A percentile compares a stretch with the other conserved stretches of the same genome.
phyloP scores from a whole-genome alignment of 139 green algal species.

The Tetradesmus obliquus region DNA sequence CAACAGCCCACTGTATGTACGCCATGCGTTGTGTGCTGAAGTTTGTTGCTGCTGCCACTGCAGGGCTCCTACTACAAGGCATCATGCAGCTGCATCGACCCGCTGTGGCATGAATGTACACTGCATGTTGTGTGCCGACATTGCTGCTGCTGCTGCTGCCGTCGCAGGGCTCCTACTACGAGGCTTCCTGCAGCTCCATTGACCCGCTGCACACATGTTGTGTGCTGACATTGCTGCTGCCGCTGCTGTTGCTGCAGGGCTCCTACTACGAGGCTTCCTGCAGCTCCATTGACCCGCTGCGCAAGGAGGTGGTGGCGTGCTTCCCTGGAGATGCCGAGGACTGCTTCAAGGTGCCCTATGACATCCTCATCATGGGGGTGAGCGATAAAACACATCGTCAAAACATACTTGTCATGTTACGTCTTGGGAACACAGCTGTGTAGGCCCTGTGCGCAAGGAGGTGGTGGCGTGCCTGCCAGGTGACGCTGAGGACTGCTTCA shows the following conservation, averaged over 20 bases:
- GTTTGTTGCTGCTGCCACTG: not conserved
- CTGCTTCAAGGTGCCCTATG: constrained; percentile 86
- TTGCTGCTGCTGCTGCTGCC: not conserved
- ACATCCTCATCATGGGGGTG: constrained; percentile 84
- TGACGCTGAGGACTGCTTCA: constrained; percentile 84
- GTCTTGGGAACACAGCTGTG: constrained; percentile 71
- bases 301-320: constrained; percentile 82
- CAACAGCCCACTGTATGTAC: too few species aligned
- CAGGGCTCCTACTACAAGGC: constrained; percentile 85
- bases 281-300: constrained; percentile 76
- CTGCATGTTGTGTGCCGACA: too few species aligned
- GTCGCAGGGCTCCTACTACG: constrained; percentile 70
- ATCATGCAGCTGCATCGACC: constrained; percentile 78
- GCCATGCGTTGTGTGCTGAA: not conserved
- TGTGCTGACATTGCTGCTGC: not conserved
- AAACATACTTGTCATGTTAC: constrained; percentile 47
- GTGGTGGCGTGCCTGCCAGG: constrained; percentile 87
- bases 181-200: constrained; percentile 83
- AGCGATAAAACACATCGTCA: not conserved
- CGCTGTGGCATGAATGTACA: constrained; percentile 59
- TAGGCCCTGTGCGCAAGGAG: constrained; percentile 78
- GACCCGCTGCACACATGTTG: constrained; percentile 64
- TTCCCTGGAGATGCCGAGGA: constrained; percentile 82
- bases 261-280: constrained; percentile 88
- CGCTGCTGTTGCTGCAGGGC: constrained; percentile 1